Conservation (phyloP, 179 eudicot genomes). For the Spinacia oleracea region DNA sequence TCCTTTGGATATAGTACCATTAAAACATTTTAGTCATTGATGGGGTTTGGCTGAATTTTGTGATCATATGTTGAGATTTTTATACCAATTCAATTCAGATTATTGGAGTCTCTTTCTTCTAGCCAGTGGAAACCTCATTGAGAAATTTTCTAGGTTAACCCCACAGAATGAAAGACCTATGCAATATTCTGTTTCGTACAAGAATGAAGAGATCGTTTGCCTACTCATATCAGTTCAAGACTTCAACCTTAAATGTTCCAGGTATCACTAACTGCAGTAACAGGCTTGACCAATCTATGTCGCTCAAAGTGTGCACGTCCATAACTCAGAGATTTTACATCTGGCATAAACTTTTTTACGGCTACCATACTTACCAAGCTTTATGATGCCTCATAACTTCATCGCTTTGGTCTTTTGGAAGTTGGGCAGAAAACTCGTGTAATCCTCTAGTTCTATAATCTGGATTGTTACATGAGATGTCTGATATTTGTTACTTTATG, state of each 20-base stretch:
- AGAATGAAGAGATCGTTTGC: not conserved
- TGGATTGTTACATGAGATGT: not conserved
- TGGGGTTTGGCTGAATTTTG: not conserved
- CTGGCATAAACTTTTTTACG: not conserved
- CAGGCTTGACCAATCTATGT: not conserved
- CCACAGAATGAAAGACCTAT: conserved; percentile 2
- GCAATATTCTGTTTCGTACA: not conserved
- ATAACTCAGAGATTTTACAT: not conserved
- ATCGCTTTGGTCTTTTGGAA: not conserved
- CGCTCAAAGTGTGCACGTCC: conserved; percentile 5
- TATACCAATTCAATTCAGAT: not conserved
- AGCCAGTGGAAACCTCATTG: not conserved
- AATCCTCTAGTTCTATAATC: not conserved
- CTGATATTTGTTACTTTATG: not conserved
- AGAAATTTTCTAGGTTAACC: not conserved
- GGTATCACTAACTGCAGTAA: not conserved
- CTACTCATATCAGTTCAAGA: not conserved
- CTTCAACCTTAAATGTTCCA: not conserved
- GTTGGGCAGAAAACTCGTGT: not conserved
- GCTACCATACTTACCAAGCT: not conserved
- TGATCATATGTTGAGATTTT: not conserved
- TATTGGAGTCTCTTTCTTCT: not conserved
- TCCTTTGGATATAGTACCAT: not conserved
- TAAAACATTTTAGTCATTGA: not conserved
- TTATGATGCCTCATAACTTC: not conserved